Base-by-base conservation (phyloP, 139 green algal genomes). In the Chlorella sp. region DNA sequence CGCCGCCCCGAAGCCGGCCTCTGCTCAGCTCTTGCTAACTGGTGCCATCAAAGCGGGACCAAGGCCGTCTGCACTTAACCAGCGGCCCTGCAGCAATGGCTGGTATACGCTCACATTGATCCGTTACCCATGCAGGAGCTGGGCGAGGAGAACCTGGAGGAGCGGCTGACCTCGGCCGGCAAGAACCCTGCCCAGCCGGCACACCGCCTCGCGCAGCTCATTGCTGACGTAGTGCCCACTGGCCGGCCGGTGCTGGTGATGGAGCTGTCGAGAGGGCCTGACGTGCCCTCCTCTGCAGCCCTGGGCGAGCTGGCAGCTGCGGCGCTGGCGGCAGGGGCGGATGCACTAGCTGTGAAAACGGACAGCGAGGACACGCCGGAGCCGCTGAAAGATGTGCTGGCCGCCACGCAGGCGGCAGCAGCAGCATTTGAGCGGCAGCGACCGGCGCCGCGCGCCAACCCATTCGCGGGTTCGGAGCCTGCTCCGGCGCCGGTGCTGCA, bases 331-430 rank as follows among this genome's bases (percentile, higher is more conserved):
- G 88, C 81, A 38, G 92, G 92, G 4, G 94, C 91, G 7, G 91
- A 95, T 41, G 94, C 93, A 3, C 71, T 97, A 56, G 91, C 72
- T 32, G 90, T 97, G 28, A 86, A 86, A 7, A 93, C 88, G 6
- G 95, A 97, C 82, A 69, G 36, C 0, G 93, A 92, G 12, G 88
- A 92, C 81, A 97, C 94, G 11, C 85, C 93, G 4, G 78, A 89
- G 62, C 92, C 90, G 3, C 60, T 94, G 11, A 80, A 81, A 23
- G 93, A 96, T 63, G 57, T 87, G 26, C 41, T 87, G 55, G 81
- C 81, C 20, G 81, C 72, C 18, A 73, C 21, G 21, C 76, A 32
- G 1, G 57, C 32, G 7, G 76, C 76, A 3, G 51, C 51, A 21
- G 51, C 51, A 60, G 51, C 51, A 21, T 60, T 60, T 21, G 51